Base-by-base conservation (phyloP, 768 basidiomycete species). In the Albatrellus ellisii region DNA sequence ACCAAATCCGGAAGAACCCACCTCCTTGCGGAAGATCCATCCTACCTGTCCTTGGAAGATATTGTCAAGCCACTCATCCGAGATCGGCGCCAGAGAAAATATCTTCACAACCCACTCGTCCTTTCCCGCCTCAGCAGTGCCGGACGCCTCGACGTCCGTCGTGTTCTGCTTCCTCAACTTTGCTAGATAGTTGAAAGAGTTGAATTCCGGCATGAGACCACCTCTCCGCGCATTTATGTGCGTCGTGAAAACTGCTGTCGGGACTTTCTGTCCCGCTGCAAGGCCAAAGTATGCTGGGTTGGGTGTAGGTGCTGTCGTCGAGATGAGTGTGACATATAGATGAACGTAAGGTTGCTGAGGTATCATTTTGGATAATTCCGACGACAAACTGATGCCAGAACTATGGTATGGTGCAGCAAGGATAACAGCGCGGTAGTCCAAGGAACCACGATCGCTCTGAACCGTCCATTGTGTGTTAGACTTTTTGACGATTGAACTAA, bases 271-370 rank as follows among this genome's bases (percentile, higher is more conserved):
- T 18, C 61, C 57, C 0, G 64, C 35, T 1, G 65, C 46, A 26
- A 83, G 35, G 18, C 67, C 70, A 57, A 97, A 91, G 60, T 87
- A 89, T 2, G 63, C 60, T 0, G 86, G 64, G 47, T 75, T 70
- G 6, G 81, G 64, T 8, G 58, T 59, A 4, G 77, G 60, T 2
- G 77, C 65, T 9, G 77, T 77, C 2, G 94, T 97, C n/a, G 79
- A 71, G 28, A 98, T 66, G 17, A 90, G 70, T 8, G 94, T 95
- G 39, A 94, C 90, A 55, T 92, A 86, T 2, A 97, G 75, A 49
- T 71, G 75, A 36, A 89, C 70, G 56, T 94, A 95, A 17, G 79
- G 76, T 49, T 85, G 81, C 27, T 65, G 53, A 2, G 80, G 78
- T 25, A 90, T 72, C 36, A 66, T 66, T 3, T 65, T 58, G 4